Evolutionary conservation across 1,284 basidiomycete genomes (phyloP), one percentile per base, ranked within the genome.

Genomic region (Athelia psychrophila): DNA sequence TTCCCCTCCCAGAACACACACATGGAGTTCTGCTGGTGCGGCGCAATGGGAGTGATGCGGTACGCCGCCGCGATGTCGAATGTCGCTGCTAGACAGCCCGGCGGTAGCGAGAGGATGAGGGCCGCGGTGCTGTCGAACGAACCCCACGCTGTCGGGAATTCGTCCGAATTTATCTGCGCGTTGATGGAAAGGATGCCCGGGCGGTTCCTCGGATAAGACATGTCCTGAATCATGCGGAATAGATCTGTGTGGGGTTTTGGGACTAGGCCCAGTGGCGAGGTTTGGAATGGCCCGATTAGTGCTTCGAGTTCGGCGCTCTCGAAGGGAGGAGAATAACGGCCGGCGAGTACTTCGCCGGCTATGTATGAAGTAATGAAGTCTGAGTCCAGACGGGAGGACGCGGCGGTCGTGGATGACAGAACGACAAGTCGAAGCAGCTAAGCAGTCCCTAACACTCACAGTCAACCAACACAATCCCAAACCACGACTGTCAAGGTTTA

Each of bases 51-150:
- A 0, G 64, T 69, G 10, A 66, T 52, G 1, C 67, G 59, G 56
- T 73, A 75, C 0, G 73, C 73, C 1, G 68, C 56, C 0, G 63
- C 59, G 24, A 77, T 67, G 52, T 76, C 66, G 56, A 74, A 69
- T 0, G 69, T 68, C 0, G 71, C 67, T 9, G 67, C 71, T n/a
- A 52, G 6, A 19, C 61, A 61, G 1, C 68, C 69, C 0, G 56
- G 51, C 0, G 72, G 73, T 0, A 66, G 51, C 0, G 49, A 51
- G 0, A 68, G 54, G 3, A 73, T 55, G 0, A 70, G 46, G 0
- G 47, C 25, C 0, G 56, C 44, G 24, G 57, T 56, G 0, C 45
- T 38, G 1, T 58, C 49, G 55, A 73, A 74, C 2, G 66, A 68
- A 0, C 71, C 70, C 72, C 72, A 74, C 1, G 51, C 60, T 2